Conservation (phyloP, 2,329 filamentous ascomycete genomes). For the Dendrostoma leiphaemia region DNA sequence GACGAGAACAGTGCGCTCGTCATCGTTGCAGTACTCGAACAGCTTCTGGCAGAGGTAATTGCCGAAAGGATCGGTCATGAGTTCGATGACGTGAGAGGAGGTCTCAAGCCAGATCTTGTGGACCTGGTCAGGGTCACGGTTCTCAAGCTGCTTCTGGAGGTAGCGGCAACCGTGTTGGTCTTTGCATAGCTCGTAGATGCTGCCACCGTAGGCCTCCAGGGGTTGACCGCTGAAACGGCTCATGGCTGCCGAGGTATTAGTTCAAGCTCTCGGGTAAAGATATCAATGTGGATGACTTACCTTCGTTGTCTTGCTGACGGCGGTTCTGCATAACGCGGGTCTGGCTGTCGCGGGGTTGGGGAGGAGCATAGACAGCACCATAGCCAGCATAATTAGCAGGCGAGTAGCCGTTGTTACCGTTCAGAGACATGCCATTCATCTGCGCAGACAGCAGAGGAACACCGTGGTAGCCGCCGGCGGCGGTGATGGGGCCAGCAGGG, state of each 20-base stretch:
- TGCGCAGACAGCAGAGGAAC: constrained; percentile 65
- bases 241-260: constrained; percentile 51
- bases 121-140: constrained; percentile 77
- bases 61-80: constrained; percentile 99
- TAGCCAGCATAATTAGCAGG: constrained; percentile 59
- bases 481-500: background rate
- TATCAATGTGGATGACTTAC: constrained; percentile 37
- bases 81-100: constrained; percentile 87
- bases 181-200: constrained; percentile 90
- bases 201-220: constrained; percentile 75
- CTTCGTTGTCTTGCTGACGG: constrained; percentile 71
- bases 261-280: constrained; percentile 8
- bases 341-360: constrained; percentile 64
- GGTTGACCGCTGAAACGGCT: constrained; percentile 82
- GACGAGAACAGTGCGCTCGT: constrained; percentile 90
- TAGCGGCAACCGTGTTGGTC: constrained; percentile 98
- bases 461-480: constrained; percentile 26
- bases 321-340: constrained; percentile 73
- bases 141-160: constrained; percentile 95
- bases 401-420: constrained; percentile 26
- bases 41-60: constrained; percentile 99
- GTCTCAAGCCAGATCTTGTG: constrained; percentile 95
- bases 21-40: constrained; percentile 90
- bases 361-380: constrained; percentile 47
- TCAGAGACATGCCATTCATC: constrained; percentile 65